phyloP scores from a whole-genome alignment of 805 yeast genomes.

The Saturnispora ahearnii region DNA sequence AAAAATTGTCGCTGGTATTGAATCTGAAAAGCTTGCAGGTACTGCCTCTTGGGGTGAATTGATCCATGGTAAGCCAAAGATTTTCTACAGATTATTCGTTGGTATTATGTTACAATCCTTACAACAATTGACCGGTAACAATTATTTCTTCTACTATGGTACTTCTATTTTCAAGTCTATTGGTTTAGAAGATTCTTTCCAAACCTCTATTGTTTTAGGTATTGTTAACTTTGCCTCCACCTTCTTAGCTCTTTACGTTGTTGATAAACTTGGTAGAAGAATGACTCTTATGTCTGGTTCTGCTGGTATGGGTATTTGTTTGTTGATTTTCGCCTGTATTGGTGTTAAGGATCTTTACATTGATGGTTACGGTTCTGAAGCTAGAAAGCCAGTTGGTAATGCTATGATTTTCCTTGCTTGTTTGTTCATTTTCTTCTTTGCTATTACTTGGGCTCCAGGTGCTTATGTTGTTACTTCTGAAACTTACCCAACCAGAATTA shows the following conservation, averaged over 20 bases:
- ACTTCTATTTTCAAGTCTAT: constrained; percentile 53
- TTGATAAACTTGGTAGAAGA: constrained; percentile 50
- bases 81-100: constrained; percentile 43
- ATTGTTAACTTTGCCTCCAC: constrained; percentile 49
- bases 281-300: constrained; percentile 42
- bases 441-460: constrained; percentile 71
- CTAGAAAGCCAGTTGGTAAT: constrained; percentile 46
- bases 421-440: constrained; percentile 56
- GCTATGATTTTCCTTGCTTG: constrained; percentile 60
- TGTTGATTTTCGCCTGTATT: constrained; percentile 51
- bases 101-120: constrained; percentile 54
- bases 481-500: constrained; percentile 57
- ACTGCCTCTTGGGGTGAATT: constrained; percentile 57
- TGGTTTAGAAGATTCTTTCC: constrained; percentile 47
- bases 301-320: constrained; percentile 44
- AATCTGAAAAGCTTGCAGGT: constrained; percentile 54
- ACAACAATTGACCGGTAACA: constrained; percentile 56
- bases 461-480: constrained; percentile 60
- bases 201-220: constrained; percentile 53
- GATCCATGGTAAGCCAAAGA: constrained; percentile 54
- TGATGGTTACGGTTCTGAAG: constrained; percentile 31
- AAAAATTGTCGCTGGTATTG: constrained; percentile 49
- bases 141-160: constrained; percentile 60
- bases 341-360: constrained; percentile 43
- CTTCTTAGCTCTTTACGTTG: constrained; percentile 40